Conservation (phyloP, 225 moss, liverwort and hornwort species). For the Pseudoscleropodium purum region DNA sequence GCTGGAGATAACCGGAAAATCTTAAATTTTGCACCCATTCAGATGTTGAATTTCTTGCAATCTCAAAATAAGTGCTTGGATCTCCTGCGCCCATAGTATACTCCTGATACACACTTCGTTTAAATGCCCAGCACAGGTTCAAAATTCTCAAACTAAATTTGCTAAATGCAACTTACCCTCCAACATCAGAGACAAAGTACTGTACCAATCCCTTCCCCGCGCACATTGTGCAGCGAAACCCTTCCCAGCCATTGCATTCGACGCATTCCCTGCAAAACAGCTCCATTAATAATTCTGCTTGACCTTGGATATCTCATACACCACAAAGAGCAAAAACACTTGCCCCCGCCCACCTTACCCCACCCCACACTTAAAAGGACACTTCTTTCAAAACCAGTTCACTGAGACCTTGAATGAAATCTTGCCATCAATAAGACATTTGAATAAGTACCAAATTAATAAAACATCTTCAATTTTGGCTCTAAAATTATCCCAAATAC, state of each 20-base stretch:
- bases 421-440: background rate
- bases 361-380: background rate
- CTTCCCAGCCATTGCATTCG: constrained; percentile 98
- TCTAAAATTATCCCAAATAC: background rate
- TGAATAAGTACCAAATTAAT: background rate
- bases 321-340: background rate
- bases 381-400: background rate
- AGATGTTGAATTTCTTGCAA: background rate
- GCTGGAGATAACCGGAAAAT: background rate
- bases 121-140: background rate
- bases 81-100: background rate
- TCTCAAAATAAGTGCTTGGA: background rate
- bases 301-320: background rate
- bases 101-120: background rate
- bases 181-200: constrained; percentile 47
- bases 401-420: background rate
- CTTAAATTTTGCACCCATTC: background rate
- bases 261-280: constrained; percentile 58
- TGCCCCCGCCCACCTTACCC: background rate
- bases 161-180: constrained; percentile 33
- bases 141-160: background rate
- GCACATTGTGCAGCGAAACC: constrained; percentile 75
- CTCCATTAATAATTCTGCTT: background rate
- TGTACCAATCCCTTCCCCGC: constrained; percentile 70
- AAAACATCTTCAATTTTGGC: background rate